These are phyloP conservation scores for Aspergillus pseudoviridinutans DNA, from an alignment of 2,329 filamentous ascomycete species.

Conservation along the genomic window DNA sequence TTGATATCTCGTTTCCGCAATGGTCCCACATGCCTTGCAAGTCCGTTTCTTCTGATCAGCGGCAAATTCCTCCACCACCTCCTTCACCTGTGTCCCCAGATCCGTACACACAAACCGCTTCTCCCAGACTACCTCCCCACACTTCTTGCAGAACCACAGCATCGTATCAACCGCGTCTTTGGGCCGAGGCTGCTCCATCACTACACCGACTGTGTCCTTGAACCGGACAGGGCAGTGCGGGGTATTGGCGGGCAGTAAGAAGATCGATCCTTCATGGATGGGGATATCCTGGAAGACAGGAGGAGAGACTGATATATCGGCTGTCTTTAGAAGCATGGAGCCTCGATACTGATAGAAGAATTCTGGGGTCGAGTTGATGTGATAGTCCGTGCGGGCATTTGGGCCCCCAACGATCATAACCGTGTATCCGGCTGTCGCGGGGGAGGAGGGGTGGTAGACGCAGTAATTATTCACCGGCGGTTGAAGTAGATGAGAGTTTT, in stretches of 20 bases:
- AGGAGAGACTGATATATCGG: constrained; percentile 58
- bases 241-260: constrained; percentile 87
- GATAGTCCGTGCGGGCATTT: constrained; percentile 94
- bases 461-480: constrained; percentile 98
- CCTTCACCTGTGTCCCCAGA: constrained; percentile 91
- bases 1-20: constrained; percentile 57
- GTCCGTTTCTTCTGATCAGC: constrained; percentile 64
- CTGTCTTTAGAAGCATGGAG: constrained; percentile 88
- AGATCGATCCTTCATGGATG: constrained; percentile 91
- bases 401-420: constrained; percentile 91
- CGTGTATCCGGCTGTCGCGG: constrained; percentile 88
- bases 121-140: constrained; percentile 74
- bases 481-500: constrained; percentile 87
- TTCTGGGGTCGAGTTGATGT: constrained; percentile 93
- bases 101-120: constrained; percentile 83
- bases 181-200: constrained; percentile 81
- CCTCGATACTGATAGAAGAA: constrained; percentile 98
- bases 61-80: constrained; percentile 78
- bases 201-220: constrained; percentile 87
- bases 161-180: constrained; percentile 68
- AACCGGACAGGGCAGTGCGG: constrained; percentile 95
- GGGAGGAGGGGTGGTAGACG: constrained; percentile 66
- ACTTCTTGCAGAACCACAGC: constrained; percentile 83
- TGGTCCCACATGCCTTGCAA: constrained; percentile 70
- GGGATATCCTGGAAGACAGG: constrained; percentile 72